Percentiles rank a stretch among this genome's conserved stretches.
phyloP scores from a whole-genome alignment of 768 basidiomycete genomes.

The Suillus sp. region DNA sequence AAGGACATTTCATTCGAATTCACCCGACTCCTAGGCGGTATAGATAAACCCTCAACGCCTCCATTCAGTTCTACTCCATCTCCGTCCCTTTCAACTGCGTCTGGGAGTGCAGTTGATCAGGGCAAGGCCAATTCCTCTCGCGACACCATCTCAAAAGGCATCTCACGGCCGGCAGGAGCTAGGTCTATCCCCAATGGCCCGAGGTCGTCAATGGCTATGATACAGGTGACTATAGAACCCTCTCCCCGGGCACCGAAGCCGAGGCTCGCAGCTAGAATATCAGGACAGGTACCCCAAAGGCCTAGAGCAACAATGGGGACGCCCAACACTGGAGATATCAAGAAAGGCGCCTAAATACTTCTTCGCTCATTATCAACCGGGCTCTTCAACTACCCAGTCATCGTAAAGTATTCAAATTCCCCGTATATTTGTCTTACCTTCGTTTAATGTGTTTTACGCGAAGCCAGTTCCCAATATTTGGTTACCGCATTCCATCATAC shows the following conservation, averaged over 20 bases:
- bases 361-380: neutral
- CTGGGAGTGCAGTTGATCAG: neutral
- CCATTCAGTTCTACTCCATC: neutral
- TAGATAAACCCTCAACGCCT: neutral
- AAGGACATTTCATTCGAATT: neutral
- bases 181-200: neutral
- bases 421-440: neutral
- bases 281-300: neutral
- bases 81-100: neutral
- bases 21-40: neutral
- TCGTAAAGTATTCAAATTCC: neutral
- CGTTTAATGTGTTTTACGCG: neutral
- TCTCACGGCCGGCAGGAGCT: neutral
- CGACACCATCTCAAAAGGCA: neutral
- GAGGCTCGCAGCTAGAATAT: neutral
- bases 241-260: neutral
- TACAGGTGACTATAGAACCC: neutral
- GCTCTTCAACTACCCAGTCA: neutral
- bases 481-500: neutral
- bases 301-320: neutral
- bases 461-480: neutral
- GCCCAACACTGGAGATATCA: neutral
- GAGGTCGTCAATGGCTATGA: neutral
- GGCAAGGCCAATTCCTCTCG: neutral
- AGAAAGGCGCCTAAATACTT: conserved; percentile 1